Conservation (phyloP, 192 early-diverging fungal species). For the Podila clonocystis region DNA sequence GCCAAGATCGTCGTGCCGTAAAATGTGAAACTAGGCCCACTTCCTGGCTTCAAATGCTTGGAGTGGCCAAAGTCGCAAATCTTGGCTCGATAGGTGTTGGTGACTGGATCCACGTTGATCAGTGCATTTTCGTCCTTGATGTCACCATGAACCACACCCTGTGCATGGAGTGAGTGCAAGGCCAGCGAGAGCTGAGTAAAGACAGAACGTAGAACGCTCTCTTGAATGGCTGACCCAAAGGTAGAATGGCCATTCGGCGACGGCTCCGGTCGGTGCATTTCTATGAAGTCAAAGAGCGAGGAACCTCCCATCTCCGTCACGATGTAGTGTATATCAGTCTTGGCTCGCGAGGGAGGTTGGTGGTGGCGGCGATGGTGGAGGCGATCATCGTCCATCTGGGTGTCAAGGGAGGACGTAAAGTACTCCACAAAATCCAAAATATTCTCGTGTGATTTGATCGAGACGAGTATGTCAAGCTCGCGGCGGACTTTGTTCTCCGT, state of each 20-base stretch:
- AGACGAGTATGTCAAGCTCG: slow-evolving; percentile 17
- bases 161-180: slow-evolving; percentile 10
- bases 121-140: slow-evolving; percentile 29
- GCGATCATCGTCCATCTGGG: neutral
- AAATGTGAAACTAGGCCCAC: slow-evolving; percentile 5
- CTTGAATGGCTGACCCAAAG: slow-evolving; percentile 9
- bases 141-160: slow-evolving; percentile 20
- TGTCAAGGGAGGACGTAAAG: neutral
- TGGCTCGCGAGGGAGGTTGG: neutral
- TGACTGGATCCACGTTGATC: slow-evolving; percentile 6
- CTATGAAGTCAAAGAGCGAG: slow-evolving; percentile 26
- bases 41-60: slow-evolving; percentile 15
- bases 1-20: slow-evolving; percentile 23
- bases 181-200: slow-evolving; percentile 18
- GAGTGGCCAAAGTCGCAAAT: slow-evolving; percentile 25
- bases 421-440: slow-evolving; percentile 22
- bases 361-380: neutral
- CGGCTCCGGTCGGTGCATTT: slow-evolving; percentile 9
- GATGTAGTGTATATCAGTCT: slow-evolving; percentile 2
- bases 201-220: slow-evolving; percentile 10
- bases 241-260: neutral
- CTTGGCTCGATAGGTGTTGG: slow-evolving; percentile 11
- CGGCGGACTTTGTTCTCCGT: slow-evolving; percentile 20
- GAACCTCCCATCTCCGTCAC: slow-evolving; percentile 20
- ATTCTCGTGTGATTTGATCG: slow-evolving; percentile 18